These are phyloP conservation scores for Plasmodium malariae DNA, from an alignment of 169 alveolate genomes.

Conservation along the genomic window DNA sequence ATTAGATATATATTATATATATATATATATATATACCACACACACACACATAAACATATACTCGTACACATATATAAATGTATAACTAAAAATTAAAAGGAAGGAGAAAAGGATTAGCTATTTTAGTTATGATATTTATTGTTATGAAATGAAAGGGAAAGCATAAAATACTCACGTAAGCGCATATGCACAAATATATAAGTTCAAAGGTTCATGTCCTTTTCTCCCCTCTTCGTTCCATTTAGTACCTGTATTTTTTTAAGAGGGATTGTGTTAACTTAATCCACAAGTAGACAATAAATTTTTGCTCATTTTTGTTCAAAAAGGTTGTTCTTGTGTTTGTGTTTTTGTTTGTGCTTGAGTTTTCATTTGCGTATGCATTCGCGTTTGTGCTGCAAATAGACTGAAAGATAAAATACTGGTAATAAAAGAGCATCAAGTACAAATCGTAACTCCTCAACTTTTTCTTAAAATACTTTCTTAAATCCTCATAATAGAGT, in stretches of 20 bases:
- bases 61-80: too few species aligned
- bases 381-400: not conserved
- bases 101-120: too few species aligned
- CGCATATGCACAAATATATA: constrained; percentile 1
- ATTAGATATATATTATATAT: too few species aligned
- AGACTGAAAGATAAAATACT: constrained; percentile 45
- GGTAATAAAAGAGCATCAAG: constrained; percentile 62
- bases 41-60: too few species aligned
- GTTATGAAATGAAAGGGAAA: too few species aligned
- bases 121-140: too few species aligned
- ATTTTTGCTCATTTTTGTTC: constrained; percentile 24
- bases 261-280: constrained; percentile 3
- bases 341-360: too few species aligned
- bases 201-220: not conserved
- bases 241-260: constrained; percentile 27
- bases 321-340: constrained; percentile 11
- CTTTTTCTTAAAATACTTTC: constrained; percentile 30
- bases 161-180: not conserved
- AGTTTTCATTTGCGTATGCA: too few species aligned
- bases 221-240: not conserved
- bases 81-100: too few species aligned
- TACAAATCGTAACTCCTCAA: constrained; percentile 33
- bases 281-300: constrained; percentile 33
- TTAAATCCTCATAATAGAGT: constrained; percentile 12
- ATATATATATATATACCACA: too few species aligned